Evolutionary conservation across 116 monocot genomes (phyloP).

Genomic region (Thalassia testudinum): DNA sequence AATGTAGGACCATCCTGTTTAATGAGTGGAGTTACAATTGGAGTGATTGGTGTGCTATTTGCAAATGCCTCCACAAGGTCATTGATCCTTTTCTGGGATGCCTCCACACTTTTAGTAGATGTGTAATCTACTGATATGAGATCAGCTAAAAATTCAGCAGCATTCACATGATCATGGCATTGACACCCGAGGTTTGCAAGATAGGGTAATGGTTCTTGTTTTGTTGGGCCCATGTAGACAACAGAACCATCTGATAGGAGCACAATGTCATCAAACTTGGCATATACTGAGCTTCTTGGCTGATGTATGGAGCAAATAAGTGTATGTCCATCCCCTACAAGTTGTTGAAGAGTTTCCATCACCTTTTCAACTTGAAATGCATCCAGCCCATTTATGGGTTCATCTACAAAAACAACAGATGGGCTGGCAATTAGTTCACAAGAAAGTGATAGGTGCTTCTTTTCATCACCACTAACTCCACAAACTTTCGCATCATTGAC

Average conservation of each 20-base stretch:
- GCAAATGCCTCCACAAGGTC: conserved; percentile 66
- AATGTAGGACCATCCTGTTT: conserved; percentile 10
- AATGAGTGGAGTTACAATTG: conserved; percentile 19
- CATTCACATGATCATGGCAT: conserved; percentile 81
- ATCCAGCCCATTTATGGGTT: conserved; percentile 96
- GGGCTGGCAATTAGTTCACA: conserved; percentile 94
- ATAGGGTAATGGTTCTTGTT: conserved; percentile 67
- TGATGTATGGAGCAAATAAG: conserved; percentile 97
- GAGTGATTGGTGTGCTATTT: conserved; percentile 17
- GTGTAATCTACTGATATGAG: conserved; percentile 87
- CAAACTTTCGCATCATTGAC: conserved; percentile 96
- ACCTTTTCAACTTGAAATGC: conserved; percentile 97
- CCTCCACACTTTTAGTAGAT: conserved; percentile 62
- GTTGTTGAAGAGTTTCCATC: conserved; percentile 87
- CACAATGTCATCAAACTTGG: conserved; percentile 93
- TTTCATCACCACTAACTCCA: conserved; percentile 99
- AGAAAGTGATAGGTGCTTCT: conserved; percentile 88
- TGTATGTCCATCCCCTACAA: conserved; percentile 87
- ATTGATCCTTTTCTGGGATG: conserved; percentile 65
- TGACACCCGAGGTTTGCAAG: conserved; percentile 77
- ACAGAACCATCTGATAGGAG: conserved; percentile 79
- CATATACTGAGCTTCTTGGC: conserved; percentile 89
- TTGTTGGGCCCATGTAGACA: conserved; percentile 84
- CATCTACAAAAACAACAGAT: conserved; percentile 94
- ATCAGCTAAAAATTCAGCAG: conserved; percentile 90